Evolutionary conservation across 495 filamentous ascomycete species (phyloP).

Genomic region (Penicillium daleae): DNA sequence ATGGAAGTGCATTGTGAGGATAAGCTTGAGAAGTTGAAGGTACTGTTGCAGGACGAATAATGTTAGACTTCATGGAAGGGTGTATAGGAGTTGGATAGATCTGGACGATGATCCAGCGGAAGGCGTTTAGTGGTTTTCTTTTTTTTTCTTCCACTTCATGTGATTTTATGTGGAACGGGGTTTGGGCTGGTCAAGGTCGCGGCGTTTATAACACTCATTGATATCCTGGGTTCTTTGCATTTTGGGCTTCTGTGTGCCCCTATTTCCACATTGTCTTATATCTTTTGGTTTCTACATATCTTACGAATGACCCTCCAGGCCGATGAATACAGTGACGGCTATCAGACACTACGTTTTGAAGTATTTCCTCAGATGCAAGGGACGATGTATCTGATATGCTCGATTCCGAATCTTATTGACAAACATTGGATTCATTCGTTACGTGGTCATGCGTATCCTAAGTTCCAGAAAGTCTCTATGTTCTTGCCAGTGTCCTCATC

Average conservation of each 20-base stretch:
- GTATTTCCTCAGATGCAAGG: background rate
- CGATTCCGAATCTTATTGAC: background rate
- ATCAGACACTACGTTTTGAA: background rate
- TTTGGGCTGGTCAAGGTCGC: background rate
- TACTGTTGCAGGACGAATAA: conserved; percentile 46
- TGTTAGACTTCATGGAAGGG: conserved; percentile 19
- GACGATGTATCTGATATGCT: background rate
- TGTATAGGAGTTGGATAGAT: background rate
- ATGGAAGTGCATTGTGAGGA: conserved; percentile 56
- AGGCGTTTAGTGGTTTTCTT: background rate
- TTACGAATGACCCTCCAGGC: background rate
- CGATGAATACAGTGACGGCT: background rate
- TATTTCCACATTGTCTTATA: background rate
- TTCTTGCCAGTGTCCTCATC: conserved; percentile 56
- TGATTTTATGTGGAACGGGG: background rate
- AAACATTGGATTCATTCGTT: background rate
- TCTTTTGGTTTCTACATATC: background rate
- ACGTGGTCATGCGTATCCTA: conserved; percentile 44
- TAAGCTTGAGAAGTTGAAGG: conserved; percentile 49
- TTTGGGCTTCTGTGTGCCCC: background rate
- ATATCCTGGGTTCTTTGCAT: conserved; percentile 9
- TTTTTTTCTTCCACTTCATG: background rate
- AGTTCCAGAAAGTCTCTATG: conserved; percentile 50
- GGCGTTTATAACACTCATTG: conserved; percentile 5
- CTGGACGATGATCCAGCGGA: background rate